Percentiles rank a stretch among this genome's conserved stretches.
phyloP scores from a whole-genome alignment of 73 alveolate species.

The Tetrahymena borealis region DNA sequence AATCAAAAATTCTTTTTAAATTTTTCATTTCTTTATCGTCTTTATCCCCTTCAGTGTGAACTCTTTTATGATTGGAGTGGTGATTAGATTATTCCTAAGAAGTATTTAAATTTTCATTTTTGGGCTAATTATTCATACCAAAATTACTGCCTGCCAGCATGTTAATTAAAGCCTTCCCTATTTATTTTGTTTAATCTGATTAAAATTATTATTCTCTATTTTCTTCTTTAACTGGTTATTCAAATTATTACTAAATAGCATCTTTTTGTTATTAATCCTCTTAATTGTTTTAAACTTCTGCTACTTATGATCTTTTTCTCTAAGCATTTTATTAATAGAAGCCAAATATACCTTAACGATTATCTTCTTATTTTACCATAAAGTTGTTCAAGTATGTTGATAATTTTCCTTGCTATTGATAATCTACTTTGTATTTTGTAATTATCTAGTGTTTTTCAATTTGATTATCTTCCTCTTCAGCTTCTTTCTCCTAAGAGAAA shows the following conservation, averaged over 20 bases:
- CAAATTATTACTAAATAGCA: too few species aligned
- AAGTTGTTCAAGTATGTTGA: not conserved
- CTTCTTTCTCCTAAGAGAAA: not conserved
- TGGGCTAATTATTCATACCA: not conserved
- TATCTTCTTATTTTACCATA: not conserved
- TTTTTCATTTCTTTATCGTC: not conserved
- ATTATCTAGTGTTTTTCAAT: not conserved
- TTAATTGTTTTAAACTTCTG: not conserved
- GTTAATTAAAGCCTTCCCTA: too few species aligned
- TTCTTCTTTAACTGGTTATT: too few species aligned
- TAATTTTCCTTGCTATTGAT: not conserved
- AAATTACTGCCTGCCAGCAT: too few species aligned
- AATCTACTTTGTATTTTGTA: not conserved
- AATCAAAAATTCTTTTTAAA: not conserved
- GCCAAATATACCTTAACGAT: not conserved
- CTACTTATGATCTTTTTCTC: not conserved
- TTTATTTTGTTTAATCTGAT: too few species aligned
- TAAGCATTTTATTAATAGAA: not conserved
- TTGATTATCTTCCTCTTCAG: not conserved
- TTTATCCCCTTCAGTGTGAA: not conserved
- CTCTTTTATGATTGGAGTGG: not conserved
- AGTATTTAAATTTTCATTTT: not conserved
- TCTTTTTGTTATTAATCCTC: too few species aligned
- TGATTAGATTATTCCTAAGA: not conserved
- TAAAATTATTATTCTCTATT: too few species aligned